A percentile compares a stretch with the other conserved stretches of the same genome.
Conservation (phyloP, 805 yeast species). For the Spencermartinsiella europaea region DNA sequence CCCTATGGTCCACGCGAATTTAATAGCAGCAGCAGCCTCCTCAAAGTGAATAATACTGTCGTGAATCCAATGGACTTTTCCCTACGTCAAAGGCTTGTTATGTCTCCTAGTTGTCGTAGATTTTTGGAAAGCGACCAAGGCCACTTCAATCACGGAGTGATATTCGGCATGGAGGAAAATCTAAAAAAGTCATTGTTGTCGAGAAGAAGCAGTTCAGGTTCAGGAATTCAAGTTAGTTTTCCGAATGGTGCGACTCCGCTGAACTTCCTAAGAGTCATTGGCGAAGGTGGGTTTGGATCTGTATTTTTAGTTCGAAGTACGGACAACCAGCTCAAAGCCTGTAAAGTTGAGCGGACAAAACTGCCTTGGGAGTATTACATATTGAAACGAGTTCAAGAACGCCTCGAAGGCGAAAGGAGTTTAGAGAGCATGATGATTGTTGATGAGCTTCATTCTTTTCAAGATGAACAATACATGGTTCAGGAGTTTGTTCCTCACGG, state of each 20-base stretch:
- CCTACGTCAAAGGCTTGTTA: constrained; percentile 3
- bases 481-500: constrained; percentile 66
- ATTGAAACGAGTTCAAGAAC: constrained; percentile 48
- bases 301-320: constrained; percentile 66
- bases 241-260: constrained; percentile 31
- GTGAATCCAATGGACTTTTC: constrained; percentile 10
- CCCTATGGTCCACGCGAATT: not conserved
- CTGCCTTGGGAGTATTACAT: constrained; percentile 80
- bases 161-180: constrained; percentile 1
- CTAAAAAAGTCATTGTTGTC: constrained; percentile 3
- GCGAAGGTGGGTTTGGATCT: constrained; percentile 76
- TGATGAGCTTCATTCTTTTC: constrained; percentile 47
- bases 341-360: constrained; percentile 59
- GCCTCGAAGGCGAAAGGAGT: constrained; percentile 25
- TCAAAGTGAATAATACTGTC: not conserved
- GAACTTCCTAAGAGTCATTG: constrained; percentile 53
- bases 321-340: constrained; percentile 52
- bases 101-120: not conserved
- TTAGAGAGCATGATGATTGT: constrained; percentile 45
- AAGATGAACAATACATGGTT: constrained; percentile 65
- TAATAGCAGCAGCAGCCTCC: too few relatives aligned
- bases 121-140: constrained; percentile 26
- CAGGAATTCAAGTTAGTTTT: constrained; percentile 3
- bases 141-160: constrained; percentile 8
- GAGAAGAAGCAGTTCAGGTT: not conserved